Conservation (phyloP, 108 stramenopile genomes). For the Cyclotella atomus region DNA sequence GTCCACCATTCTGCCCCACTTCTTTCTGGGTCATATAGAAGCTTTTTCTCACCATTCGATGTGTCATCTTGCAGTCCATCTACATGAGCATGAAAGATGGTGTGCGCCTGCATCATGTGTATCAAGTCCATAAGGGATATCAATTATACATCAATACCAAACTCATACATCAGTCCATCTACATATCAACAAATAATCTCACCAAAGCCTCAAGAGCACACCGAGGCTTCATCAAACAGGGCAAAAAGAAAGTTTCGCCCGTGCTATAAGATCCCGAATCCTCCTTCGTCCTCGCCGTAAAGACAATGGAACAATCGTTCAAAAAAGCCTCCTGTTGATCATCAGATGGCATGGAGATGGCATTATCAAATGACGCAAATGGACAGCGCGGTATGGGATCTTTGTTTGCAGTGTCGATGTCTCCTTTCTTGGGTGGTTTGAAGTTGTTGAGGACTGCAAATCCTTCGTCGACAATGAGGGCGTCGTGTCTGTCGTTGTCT, state of each 20-base stretch:
- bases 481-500: conserved; percentile 11
- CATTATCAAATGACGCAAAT: conserved; percentile 66
- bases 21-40: conserved; percentile 67
- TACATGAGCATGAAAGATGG: conserved; percentile 78
- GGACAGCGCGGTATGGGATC: conserved; percentile 68
- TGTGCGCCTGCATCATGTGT: conserved; percentile 53
- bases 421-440: conserved; percentile 20
- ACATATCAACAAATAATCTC: neutral
- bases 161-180: too few species aligned
- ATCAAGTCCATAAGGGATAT: too few species aligned
- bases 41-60: conserved; percentile 18
- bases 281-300: conserved; percentile 77
- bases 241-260: conserved; percentile 87
- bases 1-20: conserved; percentile 96
- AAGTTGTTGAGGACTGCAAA: conserved; percentile 46
- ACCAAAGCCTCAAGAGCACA: conserved; percentile 82
- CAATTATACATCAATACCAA: too few species aligned
- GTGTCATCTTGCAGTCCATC: conserved; percentile 47
- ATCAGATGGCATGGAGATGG: conserved; percentile 48
- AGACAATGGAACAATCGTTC: conserved; percentile 76
- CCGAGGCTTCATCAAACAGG: conserved; percentile 75
- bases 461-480: conserved; percentile 47
- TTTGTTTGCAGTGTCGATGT: conserved; percentile 4
- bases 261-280: conserved; percentile 74
- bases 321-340: conserved; percentile 40